These are phyloP conservation scores for Diphasiastrum complanatum DNA, from an alignment of 83 land plant species.

Conservation along the genomic window DNA sequence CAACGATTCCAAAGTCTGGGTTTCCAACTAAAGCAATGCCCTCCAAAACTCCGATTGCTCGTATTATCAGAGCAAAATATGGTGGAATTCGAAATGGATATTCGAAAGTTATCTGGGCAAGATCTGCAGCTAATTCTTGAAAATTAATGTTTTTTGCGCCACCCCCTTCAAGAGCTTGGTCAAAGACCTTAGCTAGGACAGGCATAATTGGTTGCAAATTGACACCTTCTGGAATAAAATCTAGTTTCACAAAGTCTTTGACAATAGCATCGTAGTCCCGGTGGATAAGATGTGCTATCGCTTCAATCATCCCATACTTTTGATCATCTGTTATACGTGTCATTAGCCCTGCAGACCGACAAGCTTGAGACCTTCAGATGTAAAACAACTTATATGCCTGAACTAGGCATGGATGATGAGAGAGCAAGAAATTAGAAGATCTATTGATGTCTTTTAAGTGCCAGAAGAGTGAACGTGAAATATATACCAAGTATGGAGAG, in stretches of 20 bases:
- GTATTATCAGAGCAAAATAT: slow-evolving; percentile 96
- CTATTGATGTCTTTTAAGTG: no score
- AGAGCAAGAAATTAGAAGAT: no score
- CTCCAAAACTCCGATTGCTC: slow-evolving; percentile 97
- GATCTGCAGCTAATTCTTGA: slow-evolving; percentile 97
- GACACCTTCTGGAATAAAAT: slow-evolving; percentile 93
- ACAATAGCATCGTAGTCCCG: slow-evolving; percentile 98
- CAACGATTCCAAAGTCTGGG: slow-evolving; percentile 96
- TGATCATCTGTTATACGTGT: slow-evolving; percentile 94
- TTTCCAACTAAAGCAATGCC: slow-evolving; percentile 99
- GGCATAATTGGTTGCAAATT: slow-evolving; percentile 93
- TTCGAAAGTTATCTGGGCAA: slow-evolving; percentile 99
- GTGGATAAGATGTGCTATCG: slow-evolving; percentile 95
- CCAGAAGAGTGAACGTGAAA: no score
- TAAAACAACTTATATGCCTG: background rate
- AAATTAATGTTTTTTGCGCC: slow-evolving; percentile 98
- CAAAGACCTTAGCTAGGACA: slow-evolving; percentile 95
- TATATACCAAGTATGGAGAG: no score
- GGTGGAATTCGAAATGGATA: slow-evolving; percentile 99
- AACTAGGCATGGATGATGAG: no score
- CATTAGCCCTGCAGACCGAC: slow-evolving; percentile 67
- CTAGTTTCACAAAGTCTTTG: slow-evolving; percentile 92
- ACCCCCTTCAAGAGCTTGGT: slow-evolving; percentile 99
- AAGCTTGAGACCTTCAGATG: background rate
- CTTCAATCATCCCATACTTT: slow-evolving; percentile 99